These are phyloP conservation scores for Aspergillus sclerotiicarbonarius DNA, from an alignment of 495 filamentous ascomycete genomes.

Conservation along the genomic window DNA sequence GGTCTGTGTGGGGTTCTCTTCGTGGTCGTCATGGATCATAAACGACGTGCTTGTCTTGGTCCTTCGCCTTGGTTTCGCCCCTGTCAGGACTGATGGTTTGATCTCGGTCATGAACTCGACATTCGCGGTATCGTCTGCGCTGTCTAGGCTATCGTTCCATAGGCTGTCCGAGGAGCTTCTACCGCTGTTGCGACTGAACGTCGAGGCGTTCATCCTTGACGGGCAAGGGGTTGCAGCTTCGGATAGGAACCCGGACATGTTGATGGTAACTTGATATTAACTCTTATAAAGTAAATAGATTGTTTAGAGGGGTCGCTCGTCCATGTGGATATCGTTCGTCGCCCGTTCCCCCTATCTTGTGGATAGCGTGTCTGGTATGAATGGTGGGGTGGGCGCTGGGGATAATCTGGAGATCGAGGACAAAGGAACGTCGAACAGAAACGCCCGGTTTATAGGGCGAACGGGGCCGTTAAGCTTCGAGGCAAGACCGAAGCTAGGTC, in stretches of 20 bases:
- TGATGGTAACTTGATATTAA: background rate
- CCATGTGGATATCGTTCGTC: constrained; percentile 2
- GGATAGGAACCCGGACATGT: constrained; percentile 31
- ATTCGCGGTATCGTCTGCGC: constrained; percentile 30
- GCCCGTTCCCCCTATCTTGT: background rate
- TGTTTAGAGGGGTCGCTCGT: background rate
- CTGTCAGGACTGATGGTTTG: constrained; percentile 25
- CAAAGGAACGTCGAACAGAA: background rate
- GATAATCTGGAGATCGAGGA: background rate
- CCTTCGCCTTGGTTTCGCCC: constrained; percentile 32
- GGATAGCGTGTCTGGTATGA: background rate
- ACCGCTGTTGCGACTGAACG: constrained; percentile 14
- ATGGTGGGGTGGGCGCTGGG: background rate
- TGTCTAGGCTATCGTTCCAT: constrained; percentile 21
- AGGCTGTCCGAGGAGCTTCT: constrained; percentile 25
- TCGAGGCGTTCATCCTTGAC: constrained; percentile 22
- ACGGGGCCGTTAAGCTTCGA: background rate
- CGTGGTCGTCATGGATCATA: constrained; percentile 34
- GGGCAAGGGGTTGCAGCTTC: constrained; percentile 32
- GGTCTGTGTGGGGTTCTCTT: constrained; percentile 13
- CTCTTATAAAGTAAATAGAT: background rate
- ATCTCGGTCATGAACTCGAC: constrained; percentile 42
- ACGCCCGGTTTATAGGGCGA: background rate
- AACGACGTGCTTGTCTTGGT: constrained; percentile 28
- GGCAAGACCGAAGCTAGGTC: background rate